Conservation (phyloP, 495 filamentous ascomycete genomes). For the Daldinia decipiens region DNA sequence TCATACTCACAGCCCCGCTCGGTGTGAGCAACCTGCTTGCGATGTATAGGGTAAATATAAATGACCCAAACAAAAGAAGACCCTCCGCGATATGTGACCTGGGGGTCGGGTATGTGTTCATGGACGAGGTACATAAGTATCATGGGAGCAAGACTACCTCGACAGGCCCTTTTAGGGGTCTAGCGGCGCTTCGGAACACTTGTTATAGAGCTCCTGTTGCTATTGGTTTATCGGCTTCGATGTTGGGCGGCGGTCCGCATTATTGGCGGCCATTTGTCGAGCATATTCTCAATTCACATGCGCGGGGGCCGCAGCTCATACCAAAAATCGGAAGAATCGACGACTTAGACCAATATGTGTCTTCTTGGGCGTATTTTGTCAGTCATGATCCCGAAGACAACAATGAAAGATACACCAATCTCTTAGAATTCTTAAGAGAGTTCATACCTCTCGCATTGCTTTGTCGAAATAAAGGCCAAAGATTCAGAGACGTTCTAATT, state of each 20-base stretch:
- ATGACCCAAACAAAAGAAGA: not conserved
- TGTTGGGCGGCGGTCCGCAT: not conserved
- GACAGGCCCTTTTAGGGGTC: not conserved
- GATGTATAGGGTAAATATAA: not conserved
- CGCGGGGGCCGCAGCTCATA: too few relatives aligned
- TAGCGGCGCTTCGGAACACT: not conserved
- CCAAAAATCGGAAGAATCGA: not conserved
- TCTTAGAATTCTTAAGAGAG: not conserved
- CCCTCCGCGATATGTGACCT: not conserved
- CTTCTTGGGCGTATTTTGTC: not conserved
- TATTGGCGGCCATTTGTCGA: slow-evolving; percentile 4
- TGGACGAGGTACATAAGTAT: slow-evolving; percentile 27
- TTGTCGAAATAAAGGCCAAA: not conserved
- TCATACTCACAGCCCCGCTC: too few relatives aligned
- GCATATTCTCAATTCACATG: not conserved
- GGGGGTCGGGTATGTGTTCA: slow-evolving; percentile 7
- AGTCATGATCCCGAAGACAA: not conserved
- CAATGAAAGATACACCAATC: not conserved
- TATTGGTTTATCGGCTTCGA: slow-evolving; percentile 20
- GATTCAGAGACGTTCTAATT: not conserved
- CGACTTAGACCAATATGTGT: not conserved
- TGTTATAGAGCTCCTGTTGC: not conserved
- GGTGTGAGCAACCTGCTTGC: too few relatives aligned
- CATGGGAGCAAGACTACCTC: not conserved
- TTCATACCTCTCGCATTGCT: not conserved